phyloP scores from a whole-genome alignment of 495 filamentous ascomycete species.

The Polyplosphaeria fusca region DNA sequence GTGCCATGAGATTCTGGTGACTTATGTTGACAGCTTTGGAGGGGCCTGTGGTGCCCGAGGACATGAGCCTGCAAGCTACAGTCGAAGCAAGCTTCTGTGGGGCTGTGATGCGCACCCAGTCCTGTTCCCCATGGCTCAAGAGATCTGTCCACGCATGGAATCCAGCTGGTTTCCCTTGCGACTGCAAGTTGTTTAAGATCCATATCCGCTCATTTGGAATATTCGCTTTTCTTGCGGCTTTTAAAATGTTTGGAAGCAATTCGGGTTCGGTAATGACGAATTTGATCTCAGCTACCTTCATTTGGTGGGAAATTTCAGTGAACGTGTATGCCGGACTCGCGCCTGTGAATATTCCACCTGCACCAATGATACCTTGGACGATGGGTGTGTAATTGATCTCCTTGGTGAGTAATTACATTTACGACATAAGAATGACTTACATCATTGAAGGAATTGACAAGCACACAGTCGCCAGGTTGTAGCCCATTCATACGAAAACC shows the following conservation, averaged over 20 bases:
- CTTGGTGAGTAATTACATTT: no score
- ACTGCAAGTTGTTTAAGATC: slow-evolving; percentile 21
- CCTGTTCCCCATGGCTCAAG: no score
- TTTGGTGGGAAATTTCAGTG: slow-evolving; percentile 17
- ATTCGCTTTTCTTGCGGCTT: slow-evolving; percentile 13
- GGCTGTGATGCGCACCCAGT: no score
- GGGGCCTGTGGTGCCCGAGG: no score
- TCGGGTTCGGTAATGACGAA: slow-evolving; percentile 16
- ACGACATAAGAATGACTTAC: no score
- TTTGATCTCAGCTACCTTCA: slow-evolving; percentile 9
- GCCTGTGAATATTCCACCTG: slow-evolving; percentile 21
- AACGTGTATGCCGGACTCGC: slow-evolving; percentile 22
- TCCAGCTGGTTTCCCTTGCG: neutral
- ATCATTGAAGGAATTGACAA: no score
- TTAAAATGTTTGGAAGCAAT: slow-evolving; percentile 11
- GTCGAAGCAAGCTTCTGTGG: no score
- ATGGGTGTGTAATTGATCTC: slow-evolving; percentile 25
- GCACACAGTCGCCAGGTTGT: no score
- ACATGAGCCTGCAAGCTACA: no score
- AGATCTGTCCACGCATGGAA: neutral
- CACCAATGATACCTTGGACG: slow-evolving; percentile 18
- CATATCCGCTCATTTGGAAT: slow-evolving; percentile 9
- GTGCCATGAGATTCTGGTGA: no score
- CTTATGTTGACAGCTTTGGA: no score
- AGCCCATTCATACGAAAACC: no score